Base-by-base conservation (phyloP, 148 eudicot genomes). In the Oxyria digyna region DNA sequence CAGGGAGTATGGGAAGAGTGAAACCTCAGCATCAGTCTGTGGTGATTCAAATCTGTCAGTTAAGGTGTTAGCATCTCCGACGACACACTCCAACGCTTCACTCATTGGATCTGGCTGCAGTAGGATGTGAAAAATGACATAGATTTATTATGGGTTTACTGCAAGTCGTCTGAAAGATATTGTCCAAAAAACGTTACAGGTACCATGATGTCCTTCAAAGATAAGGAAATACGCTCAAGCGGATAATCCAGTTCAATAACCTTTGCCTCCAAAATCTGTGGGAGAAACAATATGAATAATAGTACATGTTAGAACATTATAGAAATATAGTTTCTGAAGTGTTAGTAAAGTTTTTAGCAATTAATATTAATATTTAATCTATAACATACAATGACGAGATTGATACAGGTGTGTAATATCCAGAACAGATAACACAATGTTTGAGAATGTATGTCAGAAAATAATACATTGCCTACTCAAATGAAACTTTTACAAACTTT, bases 181-280 rank as follows among this genome's bases (percentile, higher is more conserved):
- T 32, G 26, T 8, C 21, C 49, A 35, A 27, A 24, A 38, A 27
- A 72, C 49, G 52, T 55, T 52, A 73, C 32, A 32, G 70, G 82
- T 87, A 91, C 99, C 81, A 79, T 78, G 72, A 89, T 78, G 71
- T 88, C 97, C 77, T 90, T 94, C 14, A 94, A 73, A 18, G 99
- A 94, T 69, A 94, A 77, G 72, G 85, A 91, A 73, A 94, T 90
- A 69, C 97, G 99, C 70, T 85, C 92, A 8, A 81, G 82, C 37
- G 91, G 74, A 75, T 86, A 94, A 78, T 94, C 96, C 70, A 94
- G 74, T 67, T 87, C 96, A 79, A 85, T 84, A 78, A 94, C 97
- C 77, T 90, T 94, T 71, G 99, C 99, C 71, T 90, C 96, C 69
- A 90, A 78, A 75, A 85, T 72, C 99, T 94, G 82, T 76, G 79